phyloP scores from a whole-genome alignment of 495 filamentous ascomycete species.

The Entonaema liquescens region DNA sequence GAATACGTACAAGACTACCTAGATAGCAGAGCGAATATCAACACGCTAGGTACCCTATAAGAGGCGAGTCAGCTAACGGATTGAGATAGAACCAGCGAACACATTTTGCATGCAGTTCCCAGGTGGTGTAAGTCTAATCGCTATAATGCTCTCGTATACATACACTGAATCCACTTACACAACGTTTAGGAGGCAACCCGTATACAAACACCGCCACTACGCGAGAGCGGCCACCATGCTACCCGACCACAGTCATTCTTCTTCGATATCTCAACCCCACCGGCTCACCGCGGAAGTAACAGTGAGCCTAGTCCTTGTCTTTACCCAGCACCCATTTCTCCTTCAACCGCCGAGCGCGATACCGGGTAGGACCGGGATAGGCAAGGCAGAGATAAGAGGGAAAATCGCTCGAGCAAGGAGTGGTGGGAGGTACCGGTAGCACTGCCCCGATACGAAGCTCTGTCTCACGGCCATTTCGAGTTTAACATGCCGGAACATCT shows the following conservation, averaged over 20 bases:
- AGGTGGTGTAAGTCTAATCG: conserved; percentile 42
- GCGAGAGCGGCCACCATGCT: conserved; percentile 34
- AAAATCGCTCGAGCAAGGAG: conserved; percentile 32
- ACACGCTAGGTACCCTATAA: background rate
- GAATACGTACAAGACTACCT: background rate
- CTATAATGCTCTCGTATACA: background rate
- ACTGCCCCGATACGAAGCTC: conserved; percentile 14
- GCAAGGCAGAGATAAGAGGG: conserved; percentile 14
- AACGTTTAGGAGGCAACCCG: conserved; percentile 55
- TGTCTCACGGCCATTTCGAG: conserved; percentile 49
- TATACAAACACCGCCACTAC: conserved; percentile 57
- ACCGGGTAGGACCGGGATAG: conserved; percentile 28
- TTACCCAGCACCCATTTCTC: background rate
- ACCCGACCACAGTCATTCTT: conserved; percentile 56
- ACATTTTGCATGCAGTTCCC: conserved; percentile 34
- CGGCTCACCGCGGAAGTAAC: background rate
- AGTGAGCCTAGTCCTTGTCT: background rate
- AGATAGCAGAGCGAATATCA: background rate
- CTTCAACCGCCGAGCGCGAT: conserved; percentile 9
- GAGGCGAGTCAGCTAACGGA: background rate
- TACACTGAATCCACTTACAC: background rate
- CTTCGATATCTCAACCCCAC: conserved; percentile 53
- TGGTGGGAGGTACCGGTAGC: conserved; percentile 47
- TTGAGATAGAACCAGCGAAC: conserved; percentile 3
- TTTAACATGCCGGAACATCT: conserved; percentile 71